Conservation (phyloP, 805 yeast genomes). For the Candida coleopterorum region DNA sequence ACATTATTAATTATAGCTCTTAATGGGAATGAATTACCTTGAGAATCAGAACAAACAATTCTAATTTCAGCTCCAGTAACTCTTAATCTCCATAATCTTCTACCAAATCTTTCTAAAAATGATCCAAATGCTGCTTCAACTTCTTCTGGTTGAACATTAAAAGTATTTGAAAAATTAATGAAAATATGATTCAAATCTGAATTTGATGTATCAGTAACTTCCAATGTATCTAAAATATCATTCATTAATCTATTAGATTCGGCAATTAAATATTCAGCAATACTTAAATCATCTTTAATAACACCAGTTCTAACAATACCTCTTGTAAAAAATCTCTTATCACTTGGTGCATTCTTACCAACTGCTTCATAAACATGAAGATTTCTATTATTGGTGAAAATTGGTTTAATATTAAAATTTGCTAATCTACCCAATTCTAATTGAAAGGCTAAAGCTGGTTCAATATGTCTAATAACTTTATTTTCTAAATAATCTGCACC, state of each 20-base stretch:
- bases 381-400: slow-evolving; percentile 93
- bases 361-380: slow-evolving; percentile 96
- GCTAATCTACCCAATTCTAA: slow-evolving; percentile 91
- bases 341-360: slow-evolving; percentile 89
- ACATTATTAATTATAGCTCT: slow-evolving; percentile 96
- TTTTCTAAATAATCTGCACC: slow-evolving; percentile 85
- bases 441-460: slow-evolving; percentile 97
- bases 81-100: slow-evolving; percentile 93
- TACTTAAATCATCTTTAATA: slow-evolving; percentile 86
- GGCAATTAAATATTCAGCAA: slow-evolving; percentile 89
- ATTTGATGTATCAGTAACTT: slow-evolving; percentile 88
- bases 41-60: slow-evolving; percentile 88
- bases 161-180: slow-evolving; percentile 93
- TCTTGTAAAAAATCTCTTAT: slow-evolving; percentile 93
- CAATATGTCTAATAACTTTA: slow-evolving; percentile 92
- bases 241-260: slow-evolving; percentile 96
- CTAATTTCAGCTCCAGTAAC: slow-evolving; percentile 97
- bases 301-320: slow-evolving; percentile 97
- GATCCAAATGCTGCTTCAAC: slow-evolving; percentile 98
- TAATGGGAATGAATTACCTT: slow-evolving; percentile 87
- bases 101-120: slow-evolving; percentile 94
- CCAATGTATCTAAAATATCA: slow-evolving; percentile 91
- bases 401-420: slow-evolving; percentile 91
- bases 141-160: slow-evolving; percentile 90
- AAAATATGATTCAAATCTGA: slow-evolving; percentile 96